Evolutionary conservation across 2,329 filamentous ascomycete genomes (phyloP), one percentile per base, ranked within the genome.

Genomic region (Fusarium piperis): DNA sequence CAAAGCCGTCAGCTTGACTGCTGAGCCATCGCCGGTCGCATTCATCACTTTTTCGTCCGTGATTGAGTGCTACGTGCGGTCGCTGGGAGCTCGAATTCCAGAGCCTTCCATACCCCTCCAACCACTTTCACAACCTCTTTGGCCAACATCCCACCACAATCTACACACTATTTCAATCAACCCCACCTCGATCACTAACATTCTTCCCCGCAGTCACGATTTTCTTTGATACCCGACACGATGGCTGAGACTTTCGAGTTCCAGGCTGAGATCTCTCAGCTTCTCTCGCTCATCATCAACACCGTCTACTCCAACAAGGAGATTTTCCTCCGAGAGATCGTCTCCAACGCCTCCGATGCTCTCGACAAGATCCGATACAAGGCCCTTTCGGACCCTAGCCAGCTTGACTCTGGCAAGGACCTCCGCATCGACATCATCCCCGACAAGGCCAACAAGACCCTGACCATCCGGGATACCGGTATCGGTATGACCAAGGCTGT

Each of bases 231-330:
- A 83, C 78, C 82, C 84, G 81, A 81, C 85, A 93, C 83, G 84
- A 97, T 97, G 94, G 86, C 94, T 85, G 95, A 98, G 89, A 98
- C 95, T 78, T 99, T 99, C 88, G 95, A 98, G 93, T 99, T 98
- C 90, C 96, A 99, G 93, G 96, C 96, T 93, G 96, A 99, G 93
- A 99, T 99, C 84, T 98, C 95, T 93, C 96, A 99, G 94, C 94
- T 99, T 77, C 93, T 99, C 83, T 94, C 92, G 78, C 93, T 99
- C 84, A 99, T 99, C 87, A 99, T 99, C 91, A 99, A 99, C 93
- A 98, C 96, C 77, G 96, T 99, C 88, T 99, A 98, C 91, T 98
- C 95, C 79, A 99, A 99, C 93, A 99, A 99, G 91, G 96, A 98
- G 88, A 98, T 99, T 84, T 99, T 99, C 92, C 88, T 99, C 80